Evolutionary conservation across 2,329 filamentous ascomycete species (phyloP), one percentile per base, ranked within the genome.

Genomic region (Fusarium sp.): DNA sequence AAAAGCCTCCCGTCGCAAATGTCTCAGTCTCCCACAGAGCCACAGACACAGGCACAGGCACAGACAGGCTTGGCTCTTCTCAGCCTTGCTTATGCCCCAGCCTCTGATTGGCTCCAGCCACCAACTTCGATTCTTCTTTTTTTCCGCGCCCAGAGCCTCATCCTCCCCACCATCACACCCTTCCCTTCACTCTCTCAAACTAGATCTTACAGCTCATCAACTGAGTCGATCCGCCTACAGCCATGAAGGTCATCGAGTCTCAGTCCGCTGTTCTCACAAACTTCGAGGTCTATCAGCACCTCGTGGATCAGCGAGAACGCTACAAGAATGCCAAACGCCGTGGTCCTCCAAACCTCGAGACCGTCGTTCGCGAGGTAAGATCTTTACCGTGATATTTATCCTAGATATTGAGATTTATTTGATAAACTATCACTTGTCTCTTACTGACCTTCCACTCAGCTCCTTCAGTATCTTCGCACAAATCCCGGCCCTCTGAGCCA

Each of bases 241-340:
- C 32, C 19, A 88, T 89, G 87, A 89, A 91, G 83, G 85, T 93
- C 71, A 78, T 92, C 68, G 89, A 90, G 71, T 80, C 89, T 4
- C 88, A 92, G 73, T 86, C 86, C 28, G 88, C 88, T 6, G 82
- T 88, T 38, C 80, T 93, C 70, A 86, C 87, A 73, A 92, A 92
- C 75, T 89, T 85, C 64, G 90, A 92, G 79, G 89, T 92, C 63
- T 88, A 88, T 69, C 80, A 83, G 53, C 89, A 91, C 68, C 76
- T 92, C 35, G 77, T 77, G 6, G 82, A 88, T 42, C 84, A 86
- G 70, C 80, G 81, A 47, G 75, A 79, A 52, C 77, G 79, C 43
- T 84, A 86, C 68, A 81, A 84, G 70, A 76, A 78, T 38, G 75
- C 78, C 49, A 82, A 82, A 60, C 81, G 80, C 13, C 79, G 81